These are phyloP conservation scores for Excoecaria agallocha DNA, from an alignment of 345 rosid genomes.

Conservation along the genomic window DNA sequence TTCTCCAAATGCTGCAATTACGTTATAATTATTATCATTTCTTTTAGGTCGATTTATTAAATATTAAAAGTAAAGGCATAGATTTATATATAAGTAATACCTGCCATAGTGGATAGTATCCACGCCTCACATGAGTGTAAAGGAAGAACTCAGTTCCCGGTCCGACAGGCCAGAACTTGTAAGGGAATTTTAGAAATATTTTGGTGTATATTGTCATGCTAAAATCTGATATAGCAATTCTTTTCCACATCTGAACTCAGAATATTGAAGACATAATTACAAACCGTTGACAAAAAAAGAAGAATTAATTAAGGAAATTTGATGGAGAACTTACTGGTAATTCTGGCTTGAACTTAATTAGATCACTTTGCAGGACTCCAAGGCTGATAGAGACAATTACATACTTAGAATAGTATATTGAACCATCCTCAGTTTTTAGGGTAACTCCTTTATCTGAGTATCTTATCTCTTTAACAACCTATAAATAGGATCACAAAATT, in stretches of 20 bases:
- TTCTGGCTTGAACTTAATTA: constrained; percentile 28
- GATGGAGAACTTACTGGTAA: constrained; percentile 22
- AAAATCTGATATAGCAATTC: constrained; percentile 24
- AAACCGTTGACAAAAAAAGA: not conserved
- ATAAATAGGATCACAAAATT: not conserved
- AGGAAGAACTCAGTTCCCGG: constrained; percentile 34
- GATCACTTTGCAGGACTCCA: constrained; percentile 34
- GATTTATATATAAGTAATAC: not conserved
- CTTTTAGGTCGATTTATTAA: too few relatives aligned
- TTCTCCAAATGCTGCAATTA: constrained; percentile 30
- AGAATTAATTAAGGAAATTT: not conserved
- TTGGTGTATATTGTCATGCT: constrained; percentile 35
- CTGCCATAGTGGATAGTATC: constrained; percentile 34
- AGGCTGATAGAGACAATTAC: constrained; percentile 32
- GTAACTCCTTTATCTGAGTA: constrained; percentile 25
- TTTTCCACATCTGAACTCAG: constrained; percentile 34
- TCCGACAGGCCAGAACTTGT: constrained; percentile 34
- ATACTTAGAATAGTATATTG: constrained; percentile 19
- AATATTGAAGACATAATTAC: not conserved
- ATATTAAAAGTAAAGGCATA: too few relatives aligned
- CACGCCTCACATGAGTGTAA: constrained; percentile 21
- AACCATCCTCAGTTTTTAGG: constrained; percentile 33
- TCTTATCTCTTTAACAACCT: constrained; percentile 23
- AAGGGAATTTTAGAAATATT: constrained; percentile 35
- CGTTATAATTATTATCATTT: too few relatives aligned